Conservation (phyloP, 1,284 basidiomycete species). For the Schizophyllum commune region DNA sequence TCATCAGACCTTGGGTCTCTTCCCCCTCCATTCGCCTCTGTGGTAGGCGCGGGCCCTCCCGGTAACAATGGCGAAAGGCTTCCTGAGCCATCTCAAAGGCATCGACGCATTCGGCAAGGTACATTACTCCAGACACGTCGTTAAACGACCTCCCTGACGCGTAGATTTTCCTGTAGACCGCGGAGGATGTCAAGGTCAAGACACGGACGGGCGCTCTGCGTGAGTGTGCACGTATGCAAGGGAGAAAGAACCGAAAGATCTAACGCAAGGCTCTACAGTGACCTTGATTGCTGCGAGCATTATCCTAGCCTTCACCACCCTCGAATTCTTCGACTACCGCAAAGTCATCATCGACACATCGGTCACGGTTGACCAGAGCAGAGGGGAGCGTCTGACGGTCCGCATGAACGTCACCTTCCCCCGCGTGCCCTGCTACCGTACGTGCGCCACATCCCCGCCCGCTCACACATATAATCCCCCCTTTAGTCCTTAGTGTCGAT, state of each 20-base stretch:
- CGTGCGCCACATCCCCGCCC: slow-evolving; percentile 26
- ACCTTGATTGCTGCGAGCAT: slow-evolving; percentile 89
- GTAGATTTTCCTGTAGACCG: slow-evolving; percentile 55
- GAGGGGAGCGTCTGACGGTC: slow-evolving; percentile 91
- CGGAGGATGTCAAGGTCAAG: slow-evolving; percentile 97
- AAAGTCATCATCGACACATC: slow-evolving; percentile 82
- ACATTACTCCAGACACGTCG: slow-evolving; percentile 15
- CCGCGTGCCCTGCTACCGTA: slow-evolving; percentile 94
- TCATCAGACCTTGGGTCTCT: too few relatives aligned
- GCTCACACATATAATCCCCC: not conserved
- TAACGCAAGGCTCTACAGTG: slow-evolving; percentile 41
- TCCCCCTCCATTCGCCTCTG: too few relatives aligned
- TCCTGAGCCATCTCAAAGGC: slow-evolving; percentile 69
- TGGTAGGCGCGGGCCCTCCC: slow-evolving; percentile 5
- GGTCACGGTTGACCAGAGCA: slow-evolving; percentile 86
- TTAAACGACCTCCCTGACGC: slow-evolving; percentile 8
- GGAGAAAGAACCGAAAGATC: not conserved
- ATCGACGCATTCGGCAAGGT: slow-evolving; percentile 99
- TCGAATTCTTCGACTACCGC: slow-evolving; percentile 96
- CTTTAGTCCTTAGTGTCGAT: slow-evolving; percentile 83
- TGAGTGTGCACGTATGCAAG: too few relatives aligned
- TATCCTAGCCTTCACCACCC: slow-evolving; percentile 84
- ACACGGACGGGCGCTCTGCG: slow-evolving; percentile 88
- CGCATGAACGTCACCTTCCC: slow-evolving; percentile 95
- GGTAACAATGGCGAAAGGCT: slow-evolving; percentile 61